Evolutionary conservation across 257 asterid genomes (phyloP), one percentile per base, ranked within the genome.

Genomic region (Ocimum tenuiflorum): DNA sequence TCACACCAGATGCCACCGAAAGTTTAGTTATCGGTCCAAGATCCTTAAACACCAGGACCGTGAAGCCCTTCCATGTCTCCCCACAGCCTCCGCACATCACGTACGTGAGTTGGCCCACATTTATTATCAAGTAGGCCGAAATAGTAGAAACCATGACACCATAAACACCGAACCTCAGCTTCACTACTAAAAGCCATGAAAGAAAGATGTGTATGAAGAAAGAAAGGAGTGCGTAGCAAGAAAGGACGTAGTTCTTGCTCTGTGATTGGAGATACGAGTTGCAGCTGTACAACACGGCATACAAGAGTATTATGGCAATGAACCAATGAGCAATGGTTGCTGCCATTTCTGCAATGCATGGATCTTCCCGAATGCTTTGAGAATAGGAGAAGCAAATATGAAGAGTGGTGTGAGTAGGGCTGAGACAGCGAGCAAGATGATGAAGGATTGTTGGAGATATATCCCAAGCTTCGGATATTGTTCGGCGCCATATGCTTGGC

Each of bases 51-150:
- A 89, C 88, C 46, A 78, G 46, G 27, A 60, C 45, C 3, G 89
- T 67, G 45, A 88, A 84, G n/a, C 96, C 94, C 13, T 20, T 82
- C 96, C 96, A 88, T 1, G 89, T 86, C 51, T 83, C 86, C 7
- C 33, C 61, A 69, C 89, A 88, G 15, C 95, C 91, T 56, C 96
- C 88, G 45, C 41, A 60, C 7, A 73, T 41, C 11, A 88, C 63
- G 14, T 74, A 86, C 3, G 68, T 9, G 8, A 88, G 47, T 43
- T 88, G 91, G 0, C 91, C 91, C 1, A 67, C 35, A 55, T 86
- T 86, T 0, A 89, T 88, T 6, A 82, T 56, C 91, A 83, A 81
- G 43, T 53, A 84, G 0, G 89, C 88, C 71, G 84, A 23, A 6
- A 79, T 43, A 36, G 88, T 82, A 7, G 95, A 82, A 1, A 71